Evolutionary conservation across 2,329 filamentous ascomycete genomes (phyloP), one percentile per base, ranked within the genome.

Genomic region (Mariannaea sp.): DNA sequence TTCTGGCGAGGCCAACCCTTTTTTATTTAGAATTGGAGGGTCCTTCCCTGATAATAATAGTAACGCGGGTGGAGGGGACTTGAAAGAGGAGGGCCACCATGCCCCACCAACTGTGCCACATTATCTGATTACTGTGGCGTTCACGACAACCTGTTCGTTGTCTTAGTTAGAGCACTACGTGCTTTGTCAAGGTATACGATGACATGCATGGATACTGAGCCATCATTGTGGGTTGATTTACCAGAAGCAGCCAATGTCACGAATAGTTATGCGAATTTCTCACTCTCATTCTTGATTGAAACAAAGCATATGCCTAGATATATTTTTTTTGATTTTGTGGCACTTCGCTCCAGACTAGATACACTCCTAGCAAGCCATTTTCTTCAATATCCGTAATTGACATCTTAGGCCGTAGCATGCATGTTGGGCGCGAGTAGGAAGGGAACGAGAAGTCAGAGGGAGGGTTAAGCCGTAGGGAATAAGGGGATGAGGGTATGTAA

Each of bases 401-500:
- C 47, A 49, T 49, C 38, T 29, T 47, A 50, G 51, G 57, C 19
- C 45, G 55, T 49, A 56, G 53, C 52, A 40, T 46, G 53, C 52
- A 40, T 46, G 57, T 59, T 45, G 50, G 59, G 41, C 53, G 54
- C 49, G 42, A 54, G 46, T 49, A 48, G 43, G 52, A 50, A 40
- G 53, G 58, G 59, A 57, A 58, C 57, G 33, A 57, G 41, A n/a
- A 48, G 57, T 56, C 52, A 54, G 32, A 49, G 53, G 56, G 49
- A 53, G 46, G 50, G 30, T 45, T 58, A 55, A 65, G 58, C 56
- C 57, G 47, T 39, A 43, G 48, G 41, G 50, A 42, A 62, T 60
- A 50, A 62, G 56, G 50, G 61, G 51, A 55, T 55, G 46, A 49
- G 62, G 58, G 65, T 67, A 59, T 67, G 64, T 58, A 63, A 65